A percentile compares a stretch with the other conserved stretches of the same genome.
These are phyloP conservation scores for Fusarium abutilonis DNA, from an alignment of 2,329 filamentous ascomycete species.

Conservation along the genomic window DNA sequence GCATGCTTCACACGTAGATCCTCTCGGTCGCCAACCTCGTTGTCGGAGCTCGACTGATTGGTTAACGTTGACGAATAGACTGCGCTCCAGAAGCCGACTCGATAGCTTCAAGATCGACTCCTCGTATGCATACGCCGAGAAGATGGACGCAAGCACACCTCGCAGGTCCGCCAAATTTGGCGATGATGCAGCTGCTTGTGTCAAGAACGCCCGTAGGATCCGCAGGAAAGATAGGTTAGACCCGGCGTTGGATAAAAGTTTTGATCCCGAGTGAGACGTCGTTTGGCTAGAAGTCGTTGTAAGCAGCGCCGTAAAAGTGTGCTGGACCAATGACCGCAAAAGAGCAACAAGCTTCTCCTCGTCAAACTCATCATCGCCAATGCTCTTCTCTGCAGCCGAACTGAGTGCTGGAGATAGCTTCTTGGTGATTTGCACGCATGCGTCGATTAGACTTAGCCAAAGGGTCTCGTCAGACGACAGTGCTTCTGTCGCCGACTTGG, in stretches of 20 bases:
- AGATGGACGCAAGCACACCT: conserved; percentile 85
- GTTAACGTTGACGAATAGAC: conserved; percentile 84
- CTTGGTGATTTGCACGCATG: conserved; percentile 70
- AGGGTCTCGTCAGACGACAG: conserved; percentile 65
- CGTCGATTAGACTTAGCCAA: conserved; percentile 70
- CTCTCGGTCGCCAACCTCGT: conserved; percentile 87
- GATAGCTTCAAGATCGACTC: conserved; percentile 87
- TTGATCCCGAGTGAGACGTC: conserved; percentile 47
- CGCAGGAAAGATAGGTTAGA: conserved; percentile 82
- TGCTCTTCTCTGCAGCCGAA: conserved; percentile 43
- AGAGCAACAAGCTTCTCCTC: conserved; percentile 70
- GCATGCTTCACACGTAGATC: conserved; percentile 89
- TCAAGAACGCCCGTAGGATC: conserved; percentile 88
- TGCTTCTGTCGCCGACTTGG: conserved; percentile 53
- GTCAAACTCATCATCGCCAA: conserved; percentile 55
- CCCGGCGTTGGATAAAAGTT: conserved; percentile 53
- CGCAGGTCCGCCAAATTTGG: conserved; percentile 89
- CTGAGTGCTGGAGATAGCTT: conserved; percentile 67
- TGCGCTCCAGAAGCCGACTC: conserved; percentile 86
- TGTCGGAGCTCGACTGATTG: conserved; percentile 79
- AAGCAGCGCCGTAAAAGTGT: conserved; percentile 87
- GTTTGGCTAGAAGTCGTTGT: conserved; percentile 72
- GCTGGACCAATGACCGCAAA: conserved; percentile 84
- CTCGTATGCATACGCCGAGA: conserved; percentile 95
- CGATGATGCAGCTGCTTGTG: conserved; percentile 80